Evolutionary conservation across 75 land plant genomes (phyloP).

Genomic region (Pinus albicaulis): DNA sequence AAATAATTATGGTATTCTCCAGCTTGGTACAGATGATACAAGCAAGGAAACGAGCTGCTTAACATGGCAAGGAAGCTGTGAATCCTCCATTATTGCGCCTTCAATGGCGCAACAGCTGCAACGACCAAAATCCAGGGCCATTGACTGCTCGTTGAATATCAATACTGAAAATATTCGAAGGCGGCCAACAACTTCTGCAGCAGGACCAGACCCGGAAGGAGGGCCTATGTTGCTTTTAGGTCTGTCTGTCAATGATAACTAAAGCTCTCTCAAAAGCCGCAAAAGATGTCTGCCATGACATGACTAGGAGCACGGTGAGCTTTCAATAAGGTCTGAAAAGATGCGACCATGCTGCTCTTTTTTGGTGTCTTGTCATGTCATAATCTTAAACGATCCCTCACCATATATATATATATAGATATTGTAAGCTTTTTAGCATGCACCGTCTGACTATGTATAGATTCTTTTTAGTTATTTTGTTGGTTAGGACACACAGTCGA

Average conservation of each 20-base stretch:
- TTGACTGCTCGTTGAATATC: not conserved
- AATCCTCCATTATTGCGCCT: not conserved
- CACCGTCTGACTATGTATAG: too few species aligned
- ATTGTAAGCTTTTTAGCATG: too few species aligned
- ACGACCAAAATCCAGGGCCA: not conserved
- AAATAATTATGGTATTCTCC: not conserved
- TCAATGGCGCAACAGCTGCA: not conserved
- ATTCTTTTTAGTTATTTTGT: too few species aligned
- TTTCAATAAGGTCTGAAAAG: too few species aligned
- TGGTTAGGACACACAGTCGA: too few species aligned
- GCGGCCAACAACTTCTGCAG: not conserved
- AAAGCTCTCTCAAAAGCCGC: too few species aligned
- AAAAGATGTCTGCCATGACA: too few species aligned
- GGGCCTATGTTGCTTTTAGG: constrained; percentile 8
- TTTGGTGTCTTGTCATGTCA: too few species aligned
- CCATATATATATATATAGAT: too few species aligned
- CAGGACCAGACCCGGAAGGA: not conserved
- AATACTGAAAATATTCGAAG: not conserved
- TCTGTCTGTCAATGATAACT: constrained; percentile 1
- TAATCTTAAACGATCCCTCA: too few species aligned
- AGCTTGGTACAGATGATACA: not conserved
- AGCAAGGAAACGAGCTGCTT: not conserved
- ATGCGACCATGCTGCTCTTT: too few species aligned
- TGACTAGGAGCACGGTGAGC: too few species aligned
- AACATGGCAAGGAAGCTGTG: constrained; percentile 7